These are phyloP conservation scores for Somion occarium DNA, from an alignment of 1,284 basidiomycete genomes.

Conservation along the genomic window DNA sequence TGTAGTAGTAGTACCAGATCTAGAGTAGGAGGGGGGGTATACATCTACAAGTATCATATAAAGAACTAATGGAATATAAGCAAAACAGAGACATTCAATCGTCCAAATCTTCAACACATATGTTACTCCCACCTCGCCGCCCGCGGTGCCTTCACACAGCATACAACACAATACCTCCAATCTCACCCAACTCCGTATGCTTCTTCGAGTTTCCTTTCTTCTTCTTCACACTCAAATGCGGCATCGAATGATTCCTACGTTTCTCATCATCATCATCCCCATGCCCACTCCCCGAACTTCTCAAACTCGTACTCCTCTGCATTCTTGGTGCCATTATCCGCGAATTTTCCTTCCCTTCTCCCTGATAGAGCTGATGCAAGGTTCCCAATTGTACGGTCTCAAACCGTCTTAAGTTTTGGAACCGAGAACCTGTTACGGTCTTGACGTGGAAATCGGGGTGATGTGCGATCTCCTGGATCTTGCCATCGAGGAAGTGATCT, in stretches of 20 bases:
- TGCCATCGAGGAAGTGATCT: conserved; percentile 6
- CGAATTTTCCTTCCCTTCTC: neutral
- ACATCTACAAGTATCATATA: no score
- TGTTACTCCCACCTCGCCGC: no score
- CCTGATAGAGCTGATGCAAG: neutral
- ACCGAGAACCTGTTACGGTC: neutral
- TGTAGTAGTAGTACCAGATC: no score
- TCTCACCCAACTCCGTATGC: neutral
- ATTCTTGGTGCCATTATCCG: neutral
- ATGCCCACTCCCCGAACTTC: neutral
- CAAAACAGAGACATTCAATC: no score
- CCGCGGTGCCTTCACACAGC: no score
- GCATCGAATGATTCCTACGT: neutral
- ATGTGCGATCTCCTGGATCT: neutral
- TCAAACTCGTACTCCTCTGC: neutral
- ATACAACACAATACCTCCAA: conserved; percentile 1
- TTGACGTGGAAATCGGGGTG: neutral
- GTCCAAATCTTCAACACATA: no score
- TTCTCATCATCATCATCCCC: neutral
- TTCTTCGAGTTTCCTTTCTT: neutral
- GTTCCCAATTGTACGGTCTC: neutral
- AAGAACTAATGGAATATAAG: no score
- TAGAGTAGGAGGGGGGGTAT: no score
- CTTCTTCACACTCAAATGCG: neutral
- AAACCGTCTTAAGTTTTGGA: neutral